A percentile compares a stretch with the other conserved stretches of the same genome.
Evolutionary conservation across 2,329 filamentous ascomycete species (phyloP).

Genomic region (Cryphonectria naterciae): DNA sequence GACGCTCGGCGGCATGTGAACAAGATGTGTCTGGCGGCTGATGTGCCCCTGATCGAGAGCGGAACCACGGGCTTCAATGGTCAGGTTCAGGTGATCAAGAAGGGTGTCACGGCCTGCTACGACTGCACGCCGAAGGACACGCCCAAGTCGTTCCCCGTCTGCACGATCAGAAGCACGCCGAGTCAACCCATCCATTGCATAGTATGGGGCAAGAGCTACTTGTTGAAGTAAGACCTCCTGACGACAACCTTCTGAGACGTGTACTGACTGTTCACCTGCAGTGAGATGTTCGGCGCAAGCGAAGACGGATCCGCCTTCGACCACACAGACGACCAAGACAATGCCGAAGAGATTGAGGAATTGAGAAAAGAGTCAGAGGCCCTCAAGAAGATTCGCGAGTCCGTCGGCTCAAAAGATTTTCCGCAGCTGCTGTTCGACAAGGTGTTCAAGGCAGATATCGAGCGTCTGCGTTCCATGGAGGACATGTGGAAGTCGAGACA

Average conservation of each 20-base stretch:
- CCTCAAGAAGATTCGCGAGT: conserved; percentile 78
- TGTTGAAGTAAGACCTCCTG: conserved; percentile 65
- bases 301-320: conserved; percentile 86
- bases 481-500: conserved; percentile 93
- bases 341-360: conserved; percentile 86
- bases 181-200: conserved; percentile 98
- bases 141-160: conserved; percentile 92
- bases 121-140: conserved; percentile 90
- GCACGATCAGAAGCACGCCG: conserved; percentile 94
- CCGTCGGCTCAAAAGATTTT: conserved; percentile 80
- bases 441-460: conserved; percentile 85
- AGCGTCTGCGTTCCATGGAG: conserved; percentile 81
- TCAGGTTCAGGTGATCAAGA: conserved; percentile 95
- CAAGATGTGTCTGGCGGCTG: conserved; percentile 91
- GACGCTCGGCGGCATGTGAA: conserved; percentile 95
- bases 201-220: conserved; percentile 96
- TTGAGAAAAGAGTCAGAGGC: conserved; percentile 82
- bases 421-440: conserved; percentile 85
- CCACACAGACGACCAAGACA: conserved; percentile 78
- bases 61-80: conserved; percentile 98
- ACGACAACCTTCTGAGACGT: conserved; percentile 32
- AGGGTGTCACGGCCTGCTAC: conserved; percentile 91
- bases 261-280: conserved; percentile 21
- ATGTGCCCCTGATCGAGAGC: conserved; percentile 91
- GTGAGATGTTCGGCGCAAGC: conserved; percentile 87